A percentile compares a stretch with the other conserved stretches of the same genome.
Conservation (phyloP, 2,329 filamentous ascomycete genomes). For the Leptographium flavum region DNA sequence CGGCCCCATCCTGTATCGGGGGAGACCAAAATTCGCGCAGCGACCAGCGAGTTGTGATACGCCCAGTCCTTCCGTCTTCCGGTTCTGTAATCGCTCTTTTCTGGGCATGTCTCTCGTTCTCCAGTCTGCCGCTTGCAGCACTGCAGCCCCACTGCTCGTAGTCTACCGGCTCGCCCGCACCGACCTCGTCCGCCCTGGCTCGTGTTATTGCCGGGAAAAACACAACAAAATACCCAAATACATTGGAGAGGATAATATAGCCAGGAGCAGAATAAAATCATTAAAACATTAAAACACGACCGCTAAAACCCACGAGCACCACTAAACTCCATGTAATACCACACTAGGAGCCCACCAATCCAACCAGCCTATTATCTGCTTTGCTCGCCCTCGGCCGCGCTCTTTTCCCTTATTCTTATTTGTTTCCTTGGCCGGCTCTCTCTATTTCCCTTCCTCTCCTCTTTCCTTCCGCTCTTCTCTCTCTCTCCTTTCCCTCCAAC, state of each 20-base stretch:
- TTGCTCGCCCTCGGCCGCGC: slow-evolving; percentile 7
- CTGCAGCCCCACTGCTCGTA: not conserved
- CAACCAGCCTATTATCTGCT: slow-evolving; percentile 3
- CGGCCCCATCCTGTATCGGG: not conserved
- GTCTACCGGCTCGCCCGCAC: slow-evolving; percentile 5
- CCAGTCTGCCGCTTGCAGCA: not conserved
- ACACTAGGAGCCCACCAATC: slow-evolving; percentile 6
- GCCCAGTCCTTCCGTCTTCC: slow-evolving; percentile 5
- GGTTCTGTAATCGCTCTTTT: not conserved
- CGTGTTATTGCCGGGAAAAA: not conserved
- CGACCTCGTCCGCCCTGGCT: not conserved
- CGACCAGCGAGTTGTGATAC: not conserved
- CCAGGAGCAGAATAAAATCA: not conserved
- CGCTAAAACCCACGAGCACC: not conserved
- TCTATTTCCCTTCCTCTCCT: not conserved
- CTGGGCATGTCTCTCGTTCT: not conserved
- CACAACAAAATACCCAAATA: not conserved
- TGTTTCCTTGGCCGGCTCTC: slow-evolving; percentile 3
- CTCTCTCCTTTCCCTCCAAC: slow-evolving; percentile 1
- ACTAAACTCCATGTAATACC: not conserved
- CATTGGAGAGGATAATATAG: not conserved
- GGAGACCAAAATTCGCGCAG: slow-evolving; percentile 11
- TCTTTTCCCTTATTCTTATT: slow-evolving; percentile 8
- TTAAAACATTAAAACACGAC: not conserved
- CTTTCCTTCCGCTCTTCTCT: not conserved